A percentile compares a stretch with the other conserved stretches of the same genome.
Conservation (phyloP, 768 basidiomycete genomes). For the Cystobasidium ongulense region DNA sequence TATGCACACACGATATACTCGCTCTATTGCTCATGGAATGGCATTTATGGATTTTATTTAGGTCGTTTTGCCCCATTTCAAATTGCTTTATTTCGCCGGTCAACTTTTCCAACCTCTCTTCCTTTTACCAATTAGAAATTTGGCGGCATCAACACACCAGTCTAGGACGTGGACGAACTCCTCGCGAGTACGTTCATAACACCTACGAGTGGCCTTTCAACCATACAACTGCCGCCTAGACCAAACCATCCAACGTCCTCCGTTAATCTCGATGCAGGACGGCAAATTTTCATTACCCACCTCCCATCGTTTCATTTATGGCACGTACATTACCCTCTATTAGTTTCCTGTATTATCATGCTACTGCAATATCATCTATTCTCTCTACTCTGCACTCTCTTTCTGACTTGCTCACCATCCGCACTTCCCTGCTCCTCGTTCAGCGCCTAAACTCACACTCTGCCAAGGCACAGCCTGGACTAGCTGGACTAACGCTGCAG, state of each 20-base stretch:
- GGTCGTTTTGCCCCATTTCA: background rate
- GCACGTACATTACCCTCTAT: slow-evolving; percentile 1
- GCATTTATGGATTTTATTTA: too few relatives aligned
- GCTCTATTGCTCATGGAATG: too few relatives aligned
- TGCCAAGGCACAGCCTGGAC: too few relatives aligned
- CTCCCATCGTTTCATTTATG: slow-evolving; percentile 26
- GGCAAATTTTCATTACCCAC: background rate
- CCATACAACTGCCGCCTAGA: slow-evolving; percentile 22
- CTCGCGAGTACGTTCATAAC: background rate
- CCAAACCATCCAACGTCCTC: slow-evolving; percentile 4
- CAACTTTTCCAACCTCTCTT: background rate
- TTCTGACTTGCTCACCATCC: too few relatives aligned
- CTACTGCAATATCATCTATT: background rate
- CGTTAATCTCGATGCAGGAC: slow-evolving; percentile 21
- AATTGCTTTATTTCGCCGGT: background rate
- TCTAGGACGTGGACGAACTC: background rate
- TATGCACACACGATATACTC: too few relatives aligned
- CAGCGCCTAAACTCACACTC: too few relatives aligned
- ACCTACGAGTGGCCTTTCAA: slow-evolving; percentile 15
- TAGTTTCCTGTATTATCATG: background rate
- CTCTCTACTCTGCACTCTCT: too few relatives aligned
- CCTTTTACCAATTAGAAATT: background rate
- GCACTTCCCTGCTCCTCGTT: too few relatives aligned
- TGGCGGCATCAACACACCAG: slow-evolving; percentile 27
- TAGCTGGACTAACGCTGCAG: too few relatives aligned